These are phyloP conservation scores for Abrus pulchellus DNA, from an alignment of 306 rosid genomes.

Conservation along the genomic window DNA sequence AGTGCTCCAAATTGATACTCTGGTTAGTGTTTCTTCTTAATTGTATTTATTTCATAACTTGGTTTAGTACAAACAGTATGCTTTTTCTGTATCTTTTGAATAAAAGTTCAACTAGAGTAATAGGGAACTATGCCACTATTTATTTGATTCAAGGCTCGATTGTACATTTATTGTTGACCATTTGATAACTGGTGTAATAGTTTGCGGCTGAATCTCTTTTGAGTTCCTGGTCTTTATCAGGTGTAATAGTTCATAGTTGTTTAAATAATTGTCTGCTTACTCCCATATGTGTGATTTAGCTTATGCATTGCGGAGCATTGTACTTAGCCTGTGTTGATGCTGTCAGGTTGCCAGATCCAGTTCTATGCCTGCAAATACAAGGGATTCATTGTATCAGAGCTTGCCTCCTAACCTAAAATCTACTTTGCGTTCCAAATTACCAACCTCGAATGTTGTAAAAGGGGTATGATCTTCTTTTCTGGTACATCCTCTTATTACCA, in stretches of 20 bases:
- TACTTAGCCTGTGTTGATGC: conserved; percentile 44
- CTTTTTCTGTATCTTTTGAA: conserved; percentile 35
- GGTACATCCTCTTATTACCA: conserved; percentile 31
- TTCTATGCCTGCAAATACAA: conserved; percentile 78
- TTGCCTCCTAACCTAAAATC: conserved; percentile 81
- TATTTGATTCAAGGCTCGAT: conserved; percentile 25
- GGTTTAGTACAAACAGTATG: background rate
- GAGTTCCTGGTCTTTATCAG: conserved; percentile 17
- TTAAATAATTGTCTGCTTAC: conserved; percentile 21
- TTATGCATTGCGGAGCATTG: conserved; percentile 16
- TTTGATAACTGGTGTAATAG: conserved; percentile 15
- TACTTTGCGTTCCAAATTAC: conserved; percentile 78
- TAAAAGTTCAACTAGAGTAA: conserved; percentile 29
- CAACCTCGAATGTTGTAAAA: conserved; percentile 58
- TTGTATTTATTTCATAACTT: conserved; percentile 38
- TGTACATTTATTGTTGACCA: conserved; percentile 15
- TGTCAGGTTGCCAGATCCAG: conserved; percentile 81
- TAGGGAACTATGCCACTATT: conserved; percentile 8
- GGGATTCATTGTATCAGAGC: conserved; percentile 82
- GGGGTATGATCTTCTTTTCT: conserved; percentile 63
- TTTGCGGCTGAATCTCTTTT: conserved; percentile 26
- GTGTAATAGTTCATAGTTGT: conserved; percentile 13
- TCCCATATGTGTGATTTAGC: conserved; percentile 10
- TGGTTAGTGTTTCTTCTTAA: too few species aligned
- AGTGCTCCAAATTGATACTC: too few species aligned